Evolutionary conservation across 192 early-diverging fungal species (phyloP), one percentile per base, ranked within the genome.

Genomic region (Allomyces javanicus): DNA sequence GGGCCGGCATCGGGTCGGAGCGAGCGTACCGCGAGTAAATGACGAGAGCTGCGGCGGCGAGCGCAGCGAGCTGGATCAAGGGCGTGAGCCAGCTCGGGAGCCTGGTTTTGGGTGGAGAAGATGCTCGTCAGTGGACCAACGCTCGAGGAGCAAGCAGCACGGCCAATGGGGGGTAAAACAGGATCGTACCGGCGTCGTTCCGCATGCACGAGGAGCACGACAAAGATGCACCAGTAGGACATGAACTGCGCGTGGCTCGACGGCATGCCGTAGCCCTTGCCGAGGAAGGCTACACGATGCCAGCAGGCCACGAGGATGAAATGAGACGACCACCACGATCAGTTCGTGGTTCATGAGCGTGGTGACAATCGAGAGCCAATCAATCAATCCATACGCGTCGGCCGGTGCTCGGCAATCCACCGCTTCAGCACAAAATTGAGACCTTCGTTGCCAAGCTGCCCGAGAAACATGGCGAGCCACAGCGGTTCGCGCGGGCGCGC

Each of bases 191-290:
- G 63, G 62, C 72, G 73, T 3, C 50, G 83, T 81, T 76, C 71
- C 44, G 61, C 63, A 50, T 75, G 71, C 25, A 80, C 67, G 63
- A 88, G 79, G 19, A 92, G 69, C 21, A 77, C 64, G 0, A 70
- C 63, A 68, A 81, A 88, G 0, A 73, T 73, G 9, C 84, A 78
- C 75, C 89, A 92, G 71, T 78, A 92, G 43, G 79, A 78, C 69
- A 90, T 85, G 69, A 90, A 89, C 67, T 92, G 88, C 10, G 88
- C 69, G 70, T 92, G 90, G 33, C 79, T 82, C 10, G 85, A 87
- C 10, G 90, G 90, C 90, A 92, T 92, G 6, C 88, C 90, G 71
- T 92, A 90, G 9, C 86, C 87, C 17, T 75, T 73, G 3, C 86
- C 85, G 26, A 88, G 72, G 68, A 84, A 81, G 33, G 73, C 87